Evolutionary conservation across 2,329 filamentous ascomycete genomes (phyloP), one percentile per base, ranked within the genome.

Genomic region (Ceratocystis huliohia): DNA sequence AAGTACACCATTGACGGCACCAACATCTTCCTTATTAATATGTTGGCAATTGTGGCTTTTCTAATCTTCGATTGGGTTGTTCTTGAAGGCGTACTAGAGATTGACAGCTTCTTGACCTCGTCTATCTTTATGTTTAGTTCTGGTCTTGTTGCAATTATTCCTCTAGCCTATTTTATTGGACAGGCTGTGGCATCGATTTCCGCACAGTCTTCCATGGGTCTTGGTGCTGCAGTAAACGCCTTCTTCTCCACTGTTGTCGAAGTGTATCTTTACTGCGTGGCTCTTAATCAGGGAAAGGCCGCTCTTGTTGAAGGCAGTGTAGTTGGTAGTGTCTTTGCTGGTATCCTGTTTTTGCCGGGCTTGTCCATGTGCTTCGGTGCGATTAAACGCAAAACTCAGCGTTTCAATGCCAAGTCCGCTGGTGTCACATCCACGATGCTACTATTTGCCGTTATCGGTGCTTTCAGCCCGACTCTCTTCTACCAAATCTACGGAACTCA

Each of bases 401-500:
- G 94, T 53, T 99, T 99, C 82, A 99, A 99, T 74, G 92, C 94
- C 69, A 91, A 88, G 73, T 97, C 93, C 44, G 94, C 94, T 37
- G 91, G 94, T 73, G 94, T 97, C 44, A 97, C 93, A 0, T 96
- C 92, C 1, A 99, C 94, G 0, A 99, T 99, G 94, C 78, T 99
- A 66, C 81, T 99, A 8, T 99, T 99, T 74, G 93, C 94, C 28
- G 89, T 96, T 48, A 94, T 99, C 71, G 93, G 89, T 69, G 91
- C 93, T 7, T 99, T 99, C 75, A 88, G 93, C 0, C 94, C 94
- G 2, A 99, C 94, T 0, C 78, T 99, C 15, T 99, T 99, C 77
- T 99, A 97, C 76, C 93, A 99, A 73, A 96, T 99, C 69, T 97
- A 97, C 75, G 95, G 94, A 71, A 96, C 91, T 62, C 94, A 99